These are phyloP conservation scores for Penicillium paneum DNA, from an alignment of 2,329 filamentous ascomycete genomes.

Conservation along the genomic window DNA sequence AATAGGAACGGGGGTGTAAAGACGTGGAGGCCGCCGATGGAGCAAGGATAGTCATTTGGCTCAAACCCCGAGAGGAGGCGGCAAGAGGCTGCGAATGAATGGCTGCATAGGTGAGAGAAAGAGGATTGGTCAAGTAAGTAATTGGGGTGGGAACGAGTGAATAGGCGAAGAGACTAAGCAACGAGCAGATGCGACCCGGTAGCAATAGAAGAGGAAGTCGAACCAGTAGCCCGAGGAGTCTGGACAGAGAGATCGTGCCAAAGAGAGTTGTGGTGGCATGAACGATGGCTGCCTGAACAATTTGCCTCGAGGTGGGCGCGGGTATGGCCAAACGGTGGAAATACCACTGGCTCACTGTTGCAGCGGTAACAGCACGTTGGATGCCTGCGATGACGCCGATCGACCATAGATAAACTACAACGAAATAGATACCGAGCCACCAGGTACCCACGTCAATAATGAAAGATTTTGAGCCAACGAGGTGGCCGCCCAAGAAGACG, in stretches of 20 bases:
- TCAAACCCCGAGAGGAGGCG: conserved; percentile 72
- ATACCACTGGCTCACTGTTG: conserved; percentile 98
- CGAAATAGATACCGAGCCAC: conserved; percentile 92
- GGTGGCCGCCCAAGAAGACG: conserved; percentile 88
- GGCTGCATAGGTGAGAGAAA: conserved; percentile 87
- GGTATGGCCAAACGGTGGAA: conserved; percentile 87
- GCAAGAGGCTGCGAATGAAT: conserved; percentile 85
- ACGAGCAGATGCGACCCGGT: conserved; percentile 67
- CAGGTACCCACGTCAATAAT: conserved; percentile 84
- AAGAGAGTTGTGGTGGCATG: conserved; percentile 86
- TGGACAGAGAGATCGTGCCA: conserved; percentile 86
- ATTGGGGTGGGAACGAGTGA: conserved; percentile 82
- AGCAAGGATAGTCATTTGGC: conserved; percentile 76
- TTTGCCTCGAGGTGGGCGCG: conserved; percentile 70
- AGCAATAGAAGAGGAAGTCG: conserved; percentile 82
- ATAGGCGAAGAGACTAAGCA: conserved; percentile 69
- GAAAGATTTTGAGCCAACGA: conserved; percentile 62
- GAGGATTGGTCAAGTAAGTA: conserved; percentile 79
- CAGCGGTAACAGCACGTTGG: conserved; percentile 86
- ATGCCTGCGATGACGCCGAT: conserved; percentile 81
- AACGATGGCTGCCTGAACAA: conserved; percentile 76
- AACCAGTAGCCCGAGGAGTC: conserved; percentile 73
- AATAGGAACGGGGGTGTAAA: conserved; percentile 45
- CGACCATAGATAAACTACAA: conserved; percentile 94
- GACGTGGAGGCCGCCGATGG: conserved; percentile 67